These are phyloP conservation scores for Vaccinium macrocarpon DNA, from an alignment of 148 eudicot genomes.

Conservation along the genomic window DNA sequence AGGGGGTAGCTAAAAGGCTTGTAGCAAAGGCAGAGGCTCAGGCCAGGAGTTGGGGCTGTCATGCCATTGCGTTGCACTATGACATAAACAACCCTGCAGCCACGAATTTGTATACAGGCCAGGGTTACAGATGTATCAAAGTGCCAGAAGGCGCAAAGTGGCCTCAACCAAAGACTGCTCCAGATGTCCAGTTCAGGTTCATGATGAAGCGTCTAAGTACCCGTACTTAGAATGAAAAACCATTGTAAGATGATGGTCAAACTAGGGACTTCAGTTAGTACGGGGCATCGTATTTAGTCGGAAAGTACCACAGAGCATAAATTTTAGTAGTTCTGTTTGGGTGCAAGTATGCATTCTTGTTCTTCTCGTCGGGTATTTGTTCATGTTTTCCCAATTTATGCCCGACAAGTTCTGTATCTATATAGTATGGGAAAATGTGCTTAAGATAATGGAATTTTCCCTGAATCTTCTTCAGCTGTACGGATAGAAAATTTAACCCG, in stretches of 20 bases:
- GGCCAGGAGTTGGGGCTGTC: conserved; percentile 86
- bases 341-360: not conserved
- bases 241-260: not conserved
- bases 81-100: conserved; percentile 73
- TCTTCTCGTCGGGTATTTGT: not conserved
- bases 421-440: not conserved
- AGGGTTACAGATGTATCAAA: conserved; percentile 66
- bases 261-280: not conserved
- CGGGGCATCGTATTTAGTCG: not conserved
- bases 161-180: conserved; percentile 87
- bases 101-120: conserved; percentile 55
- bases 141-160: conserved; percentile 82
- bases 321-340: not conserved
- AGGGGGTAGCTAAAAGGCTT: conserved; percentile 82
- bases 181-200: conserved; percentile 65
- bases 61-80: conserved; percentile 82
- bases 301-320: not conserved
- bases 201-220: conserved; percentile 79
- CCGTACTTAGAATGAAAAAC: not conserved
- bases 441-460: not conserved
- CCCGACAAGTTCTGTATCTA: not conserved
- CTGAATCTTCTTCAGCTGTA: not conserved
- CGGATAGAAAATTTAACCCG: not conserved
- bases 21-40: conserved; percentile 77
- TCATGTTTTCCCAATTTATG: not conserved